A percentile compares a stretch with the other conserved stretches of the same genome.
Evolutionary conservation across 1,139 yeast species (phyloP).

Genomic region (Candida sanyaensis): DNA sequence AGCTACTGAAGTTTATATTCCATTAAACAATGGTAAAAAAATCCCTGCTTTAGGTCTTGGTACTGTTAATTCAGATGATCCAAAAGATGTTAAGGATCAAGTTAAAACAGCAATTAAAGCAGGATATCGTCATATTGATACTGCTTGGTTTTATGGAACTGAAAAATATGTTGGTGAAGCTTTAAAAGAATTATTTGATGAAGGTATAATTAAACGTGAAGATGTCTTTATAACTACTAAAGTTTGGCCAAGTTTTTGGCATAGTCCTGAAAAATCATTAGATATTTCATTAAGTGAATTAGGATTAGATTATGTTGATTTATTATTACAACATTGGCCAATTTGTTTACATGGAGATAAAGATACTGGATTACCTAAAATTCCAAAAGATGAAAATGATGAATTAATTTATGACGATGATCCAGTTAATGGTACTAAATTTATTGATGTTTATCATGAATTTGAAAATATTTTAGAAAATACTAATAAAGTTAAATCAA

Average conservation of each 20-base stretch:
- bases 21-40: constrained; percentile 31
- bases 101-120: constrained; percentile 42
- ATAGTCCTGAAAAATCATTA: constrained; percentile 39
- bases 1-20: constrained; percentile 24
- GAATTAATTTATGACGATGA: constrained; percentile 43
- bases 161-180: constrained; percentile 55
- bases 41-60: constrained; percentile 46
- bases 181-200: constrained; percentile 46
- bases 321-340: constrained; percentile 67
- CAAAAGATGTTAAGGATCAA: constrained; percentile 35
- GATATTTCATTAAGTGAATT: constrained; percentile 36
- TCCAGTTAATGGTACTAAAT: constrained; percentile 39
- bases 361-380: constrained; percentile 36
- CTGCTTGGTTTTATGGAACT: constrained; percentile 52
- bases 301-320: constrained; percentile 59
- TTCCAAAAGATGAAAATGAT: constrained; percentile 42
- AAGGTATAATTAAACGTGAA: constrained; percentile 53
- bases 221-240: constrained; percentile 63
- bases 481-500: constrained; percentile 30
- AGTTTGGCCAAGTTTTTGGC: constrained; percentile 52
- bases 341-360: constrained; percentile 35
- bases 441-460: constrained; percentile 47
- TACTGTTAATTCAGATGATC: constrained; percentile 36
- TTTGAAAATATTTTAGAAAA: constrained; percentile 43
- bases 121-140: constrained; percentile 44